phyloP scores from a whole-genome alignment of 192 early-diverging fungal species.

The Funneliformis geosporum region DNA sequence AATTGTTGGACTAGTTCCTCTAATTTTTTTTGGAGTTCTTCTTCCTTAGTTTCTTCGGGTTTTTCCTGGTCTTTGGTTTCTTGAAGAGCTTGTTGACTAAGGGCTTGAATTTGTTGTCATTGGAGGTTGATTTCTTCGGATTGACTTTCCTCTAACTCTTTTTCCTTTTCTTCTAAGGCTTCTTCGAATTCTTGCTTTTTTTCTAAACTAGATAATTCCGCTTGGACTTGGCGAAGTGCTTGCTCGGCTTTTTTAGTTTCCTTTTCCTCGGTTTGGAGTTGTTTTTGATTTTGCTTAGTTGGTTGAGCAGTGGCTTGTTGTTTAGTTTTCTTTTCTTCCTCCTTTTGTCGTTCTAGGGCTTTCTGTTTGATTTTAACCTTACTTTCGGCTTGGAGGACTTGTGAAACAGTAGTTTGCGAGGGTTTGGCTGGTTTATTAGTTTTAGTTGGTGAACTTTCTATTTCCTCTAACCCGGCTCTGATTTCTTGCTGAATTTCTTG shows the following conservation, averaged over 20 bases:
- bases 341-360: neutral
- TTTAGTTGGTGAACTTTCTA: too few relatives aligned
- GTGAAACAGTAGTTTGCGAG: too few relatives aligned
- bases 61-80: neutral
- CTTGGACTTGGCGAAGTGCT: slow-evolving; percentile 7
- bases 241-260: neutral
- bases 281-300: neutral
- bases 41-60: slow-evolving; percentile 20
- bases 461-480: neutral
- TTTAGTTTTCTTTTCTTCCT: neutral
- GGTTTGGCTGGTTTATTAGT: too few relatives aligned
- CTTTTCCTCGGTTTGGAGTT: neutral
- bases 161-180: neutral
- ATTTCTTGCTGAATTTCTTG: neutral
- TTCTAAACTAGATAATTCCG: slow-evolving; percentile 16
- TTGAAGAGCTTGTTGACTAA: neutral
- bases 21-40: slow-evolving; percentile 13
- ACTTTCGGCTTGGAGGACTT: neutral
- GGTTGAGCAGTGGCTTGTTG: neutral
- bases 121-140: neutral
- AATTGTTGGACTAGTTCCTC: slow-evolving; percentile 24
- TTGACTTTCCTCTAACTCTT: neutral
- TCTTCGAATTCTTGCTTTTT: slow-evolving; percentile 2
- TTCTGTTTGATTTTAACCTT: neutral
- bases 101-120: neutral